These are phyloP conservation scores for Leccinum subspadiceum DNA, from an alignment of 1,284 basidiomycete species.

Conservation along the genomic window DNA sequence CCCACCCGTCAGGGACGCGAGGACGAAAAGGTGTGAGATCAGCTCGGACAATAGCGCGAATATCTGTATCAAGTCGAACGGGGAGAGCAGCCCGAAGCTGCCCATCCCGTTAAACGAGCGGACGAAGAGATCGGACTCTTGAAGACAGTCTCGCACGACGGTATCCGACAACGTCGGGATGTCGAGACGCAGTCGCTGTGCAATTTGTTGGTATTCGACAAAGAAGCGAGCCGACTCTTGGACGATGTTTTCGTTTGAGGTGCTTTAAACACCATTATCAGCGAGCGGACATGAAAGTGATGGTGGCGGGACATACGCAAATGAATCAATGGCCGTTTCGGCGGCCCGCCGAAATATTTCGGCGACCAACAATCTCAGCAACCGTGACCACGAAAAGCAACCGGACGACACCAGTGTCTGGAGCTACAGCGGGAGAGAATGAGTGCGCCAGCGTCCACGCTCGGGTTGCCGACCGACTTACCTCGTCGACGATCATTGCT, in stretches of 20 bases:
- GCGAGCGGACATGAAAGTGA: constrained; percentile 15
- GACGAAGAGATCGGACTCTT: constrained; percentile 79
- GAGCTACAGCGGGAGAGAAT: constrained; percentile 42
- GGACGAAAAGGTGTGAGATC: constrained; percentile 62
- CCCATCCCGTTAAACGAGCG: constrained; percentile 67
- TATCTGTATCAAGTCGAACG: constrained; percentile 73
- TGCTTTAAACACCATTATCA: constrained; percentile 38
- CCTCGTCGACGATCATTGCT: constrained; percentile 79
- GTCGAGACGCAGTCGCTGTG: constrained; percentile 73
- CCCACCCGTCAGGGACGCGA: constrained; percentile 64
- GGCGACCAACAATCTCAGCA: constrained; percentile 52
- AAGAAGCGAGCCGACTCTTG: constrained; percentile 67
- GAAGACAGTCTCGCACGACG: constrained; percentile 67
- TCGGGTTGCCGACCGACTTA: constrained; percentile 30
- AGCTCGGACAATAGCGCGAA: constrained; percentile 69
- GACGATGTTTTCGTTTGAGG: constrained; percentile 66
- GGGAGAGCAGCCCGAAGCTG: constrained; percentile 70
- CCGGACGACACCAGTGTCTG: constrained; percentile 64
- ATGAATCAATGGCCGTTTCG: constrained; percentile 65
- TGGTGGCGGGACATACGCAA: constrained; percentile 55
- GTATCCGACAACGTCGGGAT: constrained; percentile 75
- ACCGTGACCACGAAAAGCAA: constrained; percentile 61
- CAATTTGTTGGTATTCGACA: constrained; percentile 74
- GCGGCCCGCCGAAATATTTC: constrained; percentile 62
- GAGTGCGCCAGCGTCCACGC: constrained; percentile 1